Base-by-base conservation (phyloP, 1,284 basidiomycete genomes). In the Meripilus lineatus region DNA sequence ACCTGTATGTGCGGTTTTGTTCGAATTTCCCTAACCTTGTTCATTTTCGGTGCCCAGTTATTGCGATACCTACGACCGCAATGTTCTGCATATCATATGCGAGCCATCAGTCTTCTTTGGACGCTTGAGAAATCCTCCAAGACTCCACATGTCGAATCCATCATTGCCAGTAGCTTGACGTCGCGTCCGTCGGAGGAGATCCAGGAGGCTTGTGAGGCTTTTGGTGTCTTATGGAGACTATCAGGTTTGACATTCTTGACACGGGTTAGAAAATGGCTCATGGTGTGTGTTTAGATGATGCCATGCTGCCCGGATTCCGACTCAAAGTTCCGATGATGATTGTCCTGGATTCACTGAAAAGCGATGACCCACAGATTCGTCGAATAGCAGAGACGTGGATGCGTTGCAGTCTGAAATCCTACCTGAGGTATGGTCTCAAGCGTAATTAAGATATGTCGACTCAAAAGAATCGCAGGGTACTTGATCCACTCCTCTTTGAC, bases 331-430 rank as follows among this genome's bases (percentile, higher is more conserved):
- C 94, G 0, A 77, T 98, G 75, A 84, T 93, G 70, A 79, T 86
- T 38, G 79, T 96, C 11, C 67, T 99, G 32, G 93, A 96, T 58
- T 81, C 83, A 0, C 66, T 98, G 30, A 84, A 83, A 56, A 82
- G 74, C 41, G 80, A 84, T 15, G 82, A 92, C 56, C 84, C 90
- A 1, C 69, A 70, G 45, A 63, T 87, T 14, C 81, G 85, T 23
- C 76, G 91, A 6, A 72, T 88, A 28, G 89, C 88, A 5, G 93
- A 96, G 62, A 93, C 92, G 0, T 97, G 93, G 93, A 92, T 97
- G 86, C 78, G 93, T 23, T 92, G 89, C 57, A 93, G 84, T 58
- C 71, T 95, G n/a, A 86, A 84, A 58, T 93, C 91, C 1, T 94
- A 93, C 62, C 70, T 90, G 46, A 78, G 92, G 91, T 93, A 62